These are phyloP conservation scores for Dactylonectria macrodidyma DNA, from an alignment of 2,329 filamentous ascomycete genomes.

Conservation along the genomic window DNA sequence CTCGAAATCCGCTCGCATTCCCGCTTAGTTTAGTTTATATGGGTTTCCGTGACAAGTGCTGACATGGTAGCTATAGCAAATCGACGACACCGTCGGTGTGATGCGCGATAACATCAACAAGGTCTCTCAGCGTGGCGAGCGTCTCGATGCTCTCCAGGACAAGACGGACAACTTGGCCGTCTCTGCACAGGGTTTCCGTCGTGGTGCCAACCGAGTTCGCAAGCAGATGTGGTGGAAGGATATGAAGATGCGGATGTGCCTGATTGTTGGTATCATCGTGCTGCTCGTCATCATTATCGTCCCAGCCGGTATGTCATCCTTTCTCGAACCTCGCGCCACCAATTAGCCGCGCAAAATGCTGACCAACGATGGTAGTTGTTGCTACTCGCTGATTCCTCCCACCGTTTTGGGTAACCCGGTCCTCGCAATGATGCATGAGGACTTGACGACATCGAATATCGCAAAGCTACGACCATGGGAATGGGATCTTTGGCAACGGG, in stretches of 20 bases:
- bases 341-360: conserved; percentile 12
- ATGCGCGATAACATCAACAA: conserved; percentile 99
- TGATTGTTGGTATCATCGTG: conserved; percentile 91
- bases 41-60: conserved; percentile 27
- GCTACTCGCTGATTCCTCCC: conserved; percentile 51
- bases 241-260: conserved; percentile 99
- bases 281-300: conserved; percentile 95
- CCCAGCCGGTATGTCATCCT: conserved; percentile 78
- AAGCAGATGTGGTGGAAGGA: conserved; percentile 99
- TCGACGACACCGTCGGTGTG: conserved; percentile 93
- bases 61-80: conserved; percentile 77
- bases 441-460: conserved; percentile 48
- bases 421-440: conserved; percentile 42
- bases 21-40: background rate
- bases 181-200: conserved; percentile 95
- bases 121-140: conserved; percentile 92
- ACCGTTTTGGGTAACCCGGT: conserved; percentile 45
- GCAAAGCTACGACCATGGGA: conserved; percentile 48
- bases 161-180: conserved; percentile 95
- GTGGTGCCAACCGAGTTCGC: conserved; percentile 95
- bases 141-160: conserved; percentile 89
- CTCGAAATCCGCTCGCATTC: conserved; percentile 19
- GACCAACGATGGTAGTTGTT: conserved; percentile 50
- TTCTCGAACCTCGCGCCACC: background rate
- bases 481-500: conserved; percentile 49